Conservation (phyloP, 2,329 filamentous ascomycete genomes). For the Xylaria sp. region DNA sequence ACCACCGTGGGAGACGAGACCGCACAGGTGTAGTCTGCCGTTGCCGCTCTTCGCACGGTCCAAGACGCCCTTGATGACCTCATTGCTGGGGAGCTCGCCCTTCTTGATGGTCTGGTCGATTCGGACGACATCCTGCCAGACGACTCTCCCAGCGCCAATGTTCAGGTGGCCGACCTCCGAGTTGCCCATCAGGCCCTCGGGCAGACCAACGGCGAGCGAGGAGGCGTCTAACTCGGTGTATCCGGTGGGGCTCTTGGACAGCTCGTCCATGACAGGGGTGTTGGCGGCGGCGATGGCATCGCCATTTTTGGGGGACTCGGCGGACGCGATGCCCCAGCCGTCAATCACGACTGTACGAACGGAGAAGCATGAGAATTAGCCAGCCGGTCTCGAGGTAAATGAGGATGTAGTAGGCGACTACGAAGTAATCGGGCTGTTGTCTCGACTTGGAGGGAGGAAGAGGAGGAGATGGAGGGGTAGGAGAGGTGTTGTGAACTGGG, state of each 20-base stretch:
- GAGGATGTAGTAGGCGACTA: constrained; percentile 55
- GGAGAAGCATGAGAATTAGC: constrained; percentile 45
- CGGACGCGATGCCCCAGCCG: constrained; percentile 90
- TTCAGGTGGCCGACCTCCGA: constrained; percentile 98
- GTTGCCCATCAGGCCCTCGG: constrained; percentile 98
- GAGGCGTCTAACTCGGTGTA: constrained; percentile 95
- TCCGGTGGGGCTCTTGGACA: constrained; percentile 79
- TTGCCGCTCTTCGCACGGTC: constrained; percentile 82
- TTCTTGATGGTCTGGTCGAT: constrained; percentile 94
- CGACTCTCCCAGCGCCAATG: constrained; percentile 94
- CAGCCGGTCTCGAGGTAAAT: constrained; percentile 60
- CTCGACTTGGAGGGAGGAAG: not conserved
- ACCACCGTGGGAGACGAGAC: constrained; percentile 92
- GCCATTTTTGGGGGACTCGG: constrained; percentile 80
- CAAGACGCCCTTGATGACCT: constrained; percentile 77
- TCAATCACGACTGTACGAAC: constrained; percentile 81
- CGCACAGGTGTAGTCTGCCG: constrained; percentile 88
- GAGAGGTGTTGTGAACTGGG: constrained; percentile 33
- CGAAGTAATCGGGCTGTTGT: constrained; percentile 41
- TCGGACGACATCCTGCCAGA: constrained; percentile 97
- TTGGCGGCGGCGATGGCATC: constrained; percentile 94
- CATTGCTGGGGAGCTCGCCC: constrained; percentile 73
- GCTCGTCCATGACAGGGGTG: constrained; percentile 92
- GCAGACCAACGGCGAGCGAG: constrained; percentile 91
- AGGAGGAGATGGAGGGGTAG: constrained; percentile 23